Conservation (phyloP, 345 rosid genomes). For the Cardamine chenopodiifolia region DNA sequence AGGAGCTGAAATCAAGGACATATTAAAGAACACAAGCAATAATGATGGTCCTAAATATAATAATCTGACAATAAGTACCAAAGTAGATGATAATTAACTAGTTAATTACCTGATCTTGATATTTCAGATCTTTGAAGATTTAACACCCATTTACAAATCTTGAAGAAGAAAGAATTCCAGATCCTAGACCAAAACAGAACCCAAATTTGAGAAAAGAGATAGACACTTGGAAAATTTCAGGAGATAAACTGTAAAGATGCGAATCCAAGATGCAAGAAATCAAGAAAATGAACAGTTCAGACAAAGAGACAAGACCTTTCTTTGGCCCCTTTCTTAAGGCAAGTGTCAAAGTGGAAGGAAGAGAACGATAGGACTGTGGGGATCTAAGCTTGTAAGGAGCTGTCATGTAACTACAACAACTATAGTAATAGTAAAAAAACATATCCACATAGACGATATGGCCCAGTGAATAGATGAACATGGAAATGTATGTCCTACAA, state of each 20-base stretch:
- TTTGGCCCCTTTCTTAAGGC: constrained; percentile 41
- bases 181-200: constrained; percentile 49
- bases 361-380: constrained; percentile 39
- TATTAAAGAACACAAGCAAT: constrained; percentile 24
- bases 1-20: constrained; percentile 29
- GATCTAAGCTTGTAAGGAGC: constrained; percentile 78
- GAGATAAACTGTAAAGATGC: background rate
- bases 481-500: constrained; percentile 2
- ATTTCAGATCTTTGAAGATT: constrained; percentile 55
- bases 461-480: constrained; percentile 15
- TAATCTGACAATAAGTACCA: constrained; percentile 16
- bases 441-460: constrained; percentile 29
- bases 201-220: constrained; percentile 21
- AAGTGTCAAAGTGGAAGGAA: constrained; percentile 26
- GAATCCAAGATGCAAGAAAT: constrained; percentile 44
- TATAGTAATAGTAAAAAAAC: constrained; percentile 45
- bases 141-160: constrained; percentile 28
- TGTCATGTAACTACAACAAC: constrained; percentile 51
- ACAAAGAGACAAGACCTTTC: constrained; percentile 38
- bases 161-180: constrained; percentile 36
- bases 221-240: background rate
- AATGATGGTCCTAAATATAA: constrained; percentile 19
- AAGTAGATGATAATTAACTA: constrained; percentile 17
- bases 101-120: constrained; percentile 45
- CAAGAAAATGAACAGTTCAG: constrained; percentile 40